phyloP scores from a whole-genome alignment of 306 rosid genomes.

The Vicia sativa region DNA sequence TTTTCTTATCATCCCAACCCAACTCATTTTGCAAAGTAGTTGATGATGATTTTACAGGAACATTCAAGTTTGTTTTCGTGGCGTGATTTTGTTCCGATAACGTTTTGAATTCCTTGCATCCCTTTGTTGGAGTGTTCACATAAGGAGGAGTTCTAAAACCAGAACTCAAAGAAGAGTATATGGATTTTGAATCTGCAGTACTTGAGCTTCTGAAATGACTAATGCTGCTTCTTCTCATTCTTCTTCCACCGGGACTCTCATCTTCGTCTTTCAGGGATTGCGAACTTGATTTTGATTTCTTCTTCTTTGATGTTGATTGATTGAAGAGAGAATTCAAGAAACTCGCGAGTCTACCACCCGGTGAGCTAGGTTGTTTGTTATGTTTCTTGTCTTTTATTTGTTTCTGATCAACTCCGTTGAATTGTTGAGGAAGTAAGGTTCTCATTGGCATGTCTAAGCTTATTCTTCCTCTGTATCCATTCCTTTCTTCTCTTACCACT shows the following conservation, averaged over 20 bases:
- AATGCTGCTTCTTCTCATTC: slow-evolving; percentile 84
- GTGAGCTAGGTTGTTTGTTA: slow-evolving; percentile 93
- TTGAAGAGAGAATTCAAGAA: slow-evolving; percentile 91
- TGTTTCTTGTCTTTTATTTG: slow-evolving; percentile 71
- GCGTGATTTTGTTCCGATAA: slow-evolving; percentile 38
- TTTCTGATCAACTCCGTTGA: slow-evolving; percentile 51
- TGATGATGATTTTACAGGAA: slow-evolving; percentile 8
- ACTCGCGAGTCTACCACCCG: slow-evolving; percentile 90
- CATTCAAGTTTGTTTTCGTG: too few relatives aligned
- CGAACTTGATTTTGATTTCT: slow-evolving; percentile 72
- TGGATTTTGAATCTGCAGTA: slow-evolving; percentile 59
- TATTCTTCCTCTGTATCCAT: slow-evolving; percentile 62
- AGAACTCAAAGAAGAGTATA: slow-evolving; percentile 66
- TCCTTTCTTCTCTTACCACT: slow-evolving; percentile 58
- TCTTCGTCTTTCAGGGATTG: slow-evolving; percentile 80
- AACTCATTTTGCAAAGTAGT: slow-evolving; percentile 46
- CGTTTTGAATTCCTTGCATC: slow-evolving; percentile 69
- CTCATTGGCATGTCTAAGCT: slow-evolving; percentile 94
- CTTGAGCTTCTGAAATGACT: slow-evolving; percentile 85
- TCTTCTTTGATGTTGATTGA: slow-evolving; percentile 87
- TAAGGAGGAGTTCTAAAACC: slow-evolving; percentile 87
- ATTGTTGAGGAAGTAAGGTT: slow-evolving; percentile 63
- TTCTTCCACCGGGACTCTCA: slow-evolving; percentile 71
- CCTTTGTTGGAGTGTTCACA: slow-evolving; percentile 67
- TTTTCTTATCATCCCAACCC: slow-evolving; percentile 55